phyloP scores from a whole-genome alignment of 1,284 basidiomycete genomes.

The Agroathelia rolfsii region DNA sequence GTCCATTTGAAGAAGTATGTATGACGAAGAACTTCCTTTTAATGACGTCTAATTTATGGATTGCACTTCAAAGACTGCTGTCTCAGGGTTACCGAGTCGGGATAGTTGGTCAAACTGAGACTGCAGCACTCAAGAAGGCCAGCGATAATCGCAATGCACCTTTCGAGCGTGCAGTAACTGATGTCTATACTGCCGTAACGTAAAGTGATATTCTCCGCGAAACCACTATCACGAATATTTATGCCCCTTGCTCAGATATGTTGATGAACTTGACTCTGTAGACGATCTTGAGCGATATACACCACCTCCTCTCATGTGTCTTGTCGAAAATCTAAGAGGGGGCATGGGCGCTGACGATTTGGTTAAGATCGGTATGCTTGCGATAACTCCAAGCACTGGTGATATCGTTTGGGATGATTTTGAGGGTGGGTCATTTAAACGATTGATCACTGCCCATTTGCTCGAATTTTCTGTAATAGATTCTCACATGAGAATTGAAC shows the following conservation, averaged over 20 bases:
- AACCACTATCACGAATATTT: constrained; percentile 2
- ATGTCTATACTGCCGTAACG: constrained; percentile 86
- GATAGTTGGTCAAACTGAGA: constrained; percentile 88
- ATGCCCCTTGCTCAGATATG: constrained; percentile 38
- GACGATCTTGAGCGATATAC: constrained; percentile 51
- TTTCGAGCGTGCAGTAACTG: constrained; percentile 75
- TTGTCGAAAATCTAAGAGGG: constrained; percentile 58
- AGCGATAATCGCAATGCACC: constrained; percentile 76
- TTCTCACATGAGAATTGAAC: constrained; percentile 74
- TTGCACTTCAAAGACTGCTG: constrained; percentile 48
- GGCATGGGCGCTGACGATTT: constrained; percentile 44
- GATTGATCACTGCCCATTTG: constrained; percentile 3
- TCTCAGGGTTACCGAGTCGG: constrained; percentile 86
- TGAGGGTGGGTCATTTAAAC: constrained; percentile 43
- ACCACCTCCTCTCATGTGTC: constrained; percentile 55
- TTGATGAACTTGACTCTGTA: constrained; percentile 61
- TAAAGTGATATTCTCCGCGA: constrained; percentile 29
- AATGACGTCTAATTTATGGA: no score
- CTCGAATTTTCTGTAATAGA: constrained; percentile 33
- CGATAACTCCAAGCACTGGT: constrained; percentile 80
- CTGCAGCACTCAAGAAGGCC: constrained; percentile 89
- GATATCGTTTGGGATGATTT: constrained; percentile 91
- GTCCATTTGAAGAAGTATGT: constrained; percentile 83
- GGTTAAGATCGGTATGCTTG: constrained; percentile 66
- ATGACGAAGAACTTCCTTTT: constrained; percentile 5